phyloP scores from a whole-genome alignment of 129 eudicot genomes.

The Mikania micrantha region DNA sequence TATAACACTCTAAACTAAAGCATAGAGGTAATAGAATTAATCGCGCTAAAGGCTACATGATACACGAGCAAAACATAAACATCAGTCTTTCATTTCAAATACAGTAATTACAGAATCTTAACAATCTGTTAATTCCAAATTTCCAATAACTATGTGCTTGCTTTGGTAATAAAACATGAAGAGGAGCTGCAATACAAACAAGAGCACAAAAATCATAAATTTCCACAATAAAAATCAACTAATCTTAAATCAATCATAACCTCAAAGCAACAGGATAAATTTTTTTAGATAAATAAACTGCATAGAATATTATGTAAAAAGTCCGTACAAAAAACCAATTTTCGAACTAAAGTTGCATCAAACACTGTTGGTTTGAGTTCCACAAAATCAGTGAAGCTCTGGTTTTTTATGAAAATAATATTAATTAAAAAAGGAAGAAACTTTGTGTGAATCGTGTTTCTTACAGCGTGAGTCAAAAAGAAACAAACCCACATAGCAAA shows the following conservation, averaged over 20 bases:
- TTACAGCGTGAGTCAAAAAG: constrained; percentile 1
- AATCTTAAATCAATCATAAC: neutral
- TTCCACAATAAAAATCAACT: neutral
- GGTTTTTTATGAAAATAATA: neutral
- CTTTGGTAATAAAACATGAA: neutral
- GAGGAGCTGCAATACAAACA: neutral
- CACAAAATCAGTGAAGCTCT: neutral
- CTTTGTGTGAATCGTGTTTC: constrained; percentile 12
- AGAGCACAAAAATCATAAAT: neutral
- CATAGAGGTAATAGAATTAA: neutral
- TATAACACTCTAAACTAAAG: neutral
- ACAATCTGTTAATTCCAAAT: neutral
- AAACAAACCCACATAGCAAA: constrained; percentile 12
- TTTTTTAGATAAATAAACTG: neutral
- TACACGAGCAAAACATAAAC: constrained; percentile 6
- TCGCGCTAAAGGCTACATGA: neutral
- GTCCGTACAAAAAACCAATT: neutral
- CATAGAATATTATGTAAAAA: neutral
- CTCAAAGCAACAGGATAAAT: no score
- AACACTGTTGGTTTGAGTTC: constrained; percentile 11
- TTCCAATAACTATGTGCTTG: neutral
- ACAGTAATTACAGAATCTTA: neutral
- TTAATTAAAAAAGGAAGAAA: neutral
- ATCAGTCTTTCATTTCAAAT: neutral
- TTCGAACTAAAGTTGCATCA: neutral